Evolutionary conservation across 345 rosid genomes (phyloP), one percentile per base, ranked within the genome.

Genomic region (Aquilaria yunnanensis): DNA sequence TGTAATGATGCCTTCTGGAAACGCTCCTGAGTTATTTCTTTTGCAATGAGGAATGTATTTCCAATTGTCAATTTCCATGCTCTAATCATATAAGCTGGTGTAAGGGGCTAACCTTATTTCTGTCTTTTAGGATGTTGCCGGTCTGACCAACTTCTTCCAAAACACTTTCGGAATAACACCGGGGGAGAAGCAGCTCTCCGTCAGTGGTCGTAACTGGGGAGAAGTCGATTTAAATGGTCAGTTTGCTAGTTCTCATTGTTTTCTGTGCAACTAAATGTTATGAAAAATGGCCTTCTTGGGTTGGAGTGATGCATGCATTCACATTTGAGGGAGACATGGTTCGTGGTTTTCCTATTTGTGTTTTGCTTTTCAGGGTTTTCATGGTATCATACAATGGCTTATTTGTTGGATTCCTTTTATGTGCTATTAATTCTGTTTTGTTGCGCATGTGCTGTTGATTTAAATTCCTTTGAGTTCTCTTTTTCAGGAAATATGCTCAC

Each of bases 131-230:
- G 97, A 94, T 74, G 88, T 88, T 14, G 53, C 80, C 58, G 82
- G 78, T 76, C 64, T 94, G 78, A 80, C 76, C 70, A 88, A 63
- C 67, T 88, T 80, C 78, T 94, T 94, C 81, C 92, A 85, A 77
- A 84, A 57, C 72, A 70, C 64, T 59, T 93, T 74, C 75, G 96
- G 90, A 14, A 75, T 86, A 75, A 74, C 85, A 43, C 82, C 92
- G 10, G 86, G 85, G 70, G 96, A 90, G 75, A 94, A 87, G 71
- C 96, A 94, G 57, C 84, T 94, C 73, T 91, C 97, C 61, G 84
- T 91, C 52, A 83, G 81, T 78, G 99, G 99, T 14, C 97, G 92
- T 52, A 91, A 88, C 34, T 94, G 96, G 96, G 99, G 99, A 62
- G 99, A 89, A 68, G 85, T 94, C 67, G 92, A 91, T 81, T 83